Conservation (phyloP, 2,329 filamentous ascomycete species). For the Byssochlamys sp. region DNA sequence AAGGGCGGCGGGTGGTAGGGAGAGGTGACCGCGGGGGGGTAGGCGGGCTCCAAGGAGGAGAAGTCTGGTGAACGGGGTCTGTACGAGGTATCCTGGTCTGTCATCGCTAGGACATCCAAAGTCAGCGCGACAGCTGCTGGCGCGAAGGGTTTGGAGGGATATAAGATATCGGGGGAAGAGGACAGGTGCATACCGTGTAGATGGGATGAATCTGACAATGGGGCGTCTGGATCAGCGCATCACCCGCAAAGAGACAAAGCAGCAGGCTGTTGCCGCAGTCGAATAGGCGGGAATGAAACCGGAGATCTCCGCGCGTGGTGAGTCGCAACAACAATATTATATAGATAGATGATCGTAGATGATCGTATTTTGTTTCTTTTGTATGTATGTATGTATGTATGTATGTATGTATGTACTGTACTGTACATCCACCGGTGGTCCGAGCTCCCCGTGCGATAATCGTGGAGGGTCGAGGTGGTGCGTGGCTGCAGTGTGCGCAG, state of each 20-base stretch:
- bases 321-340: background rate
- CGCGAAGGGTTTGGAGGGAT: background rate
- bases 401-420: background rate
- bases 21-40: constrained; percentile 25
- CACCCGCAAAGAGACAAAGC: background rate
- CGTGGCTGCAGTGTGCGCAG: constrained; percentile 4
- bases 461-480: background rate
- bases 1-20: constrained; percentile 21
- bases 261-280: background rate
- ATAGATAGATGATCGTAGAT: too few relatives aligned
- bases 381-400: background rate
- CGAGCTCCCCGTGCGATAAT: background rate
- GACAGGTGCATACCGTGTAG: background rate
- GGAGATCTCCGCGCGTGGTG: background rate
- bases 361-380: background rate
- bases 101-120: constrained; percentile 26
- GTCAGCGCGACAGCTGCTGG: background rate
- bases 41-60: constrained; percentile 38
- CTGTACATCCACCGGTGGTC: background rate
- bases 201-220: background rate
- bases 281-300: background rate
- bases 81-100: constrained; percentile 37
- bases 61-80: constrained; percentile 43
- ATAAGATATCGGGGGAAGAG: background rate
- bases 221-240: constrained; percentile 6